phyloP scores from a whole-genome alignment of 2,329 filamentous ascomycete genomes.

The Trichophyton equinum region DNA sequence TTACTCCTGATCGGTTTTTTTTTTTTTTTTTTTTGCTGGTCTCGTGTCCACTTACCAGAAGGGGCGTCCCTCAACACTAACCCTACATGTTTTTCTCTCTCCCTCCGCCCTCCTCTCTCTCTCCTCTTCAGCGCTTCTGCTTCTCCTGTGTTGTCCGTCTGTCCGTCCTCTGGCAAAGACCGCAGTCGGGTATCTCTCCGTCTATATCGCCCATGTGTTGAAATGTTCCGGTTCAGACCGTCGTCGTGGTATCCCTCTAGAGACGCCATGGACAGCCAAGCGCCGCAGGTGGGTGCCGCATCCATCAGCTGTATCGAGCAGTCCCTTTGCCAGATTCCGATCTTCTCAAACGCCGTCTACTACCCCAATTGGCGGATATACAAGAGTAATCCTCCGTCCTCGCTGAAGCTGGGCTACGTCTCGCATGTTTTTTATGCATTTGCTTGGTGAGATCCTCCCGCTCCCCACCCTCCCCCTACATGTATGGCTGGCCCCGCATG shows the following conservation, averaged over 20 bases:
- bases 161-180: background rate
- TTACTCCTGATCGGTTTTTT: background rate
- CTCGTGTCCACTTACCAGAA: slow-evolving; percentile 2
- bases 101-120: too few relatives aligned
- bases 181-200: background rate
- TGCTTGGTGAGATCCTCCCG: slow-evolving; percentile 40
- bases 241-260: background rate
- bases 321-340: slow-evolving; percentile 20
- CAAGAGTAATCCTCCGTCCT: slow-evolving; percentile 57
- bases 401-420: slow-evolving; percentile 61
- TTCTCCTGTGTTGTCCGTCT: background rate
- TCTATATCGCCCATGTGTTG: background rate
- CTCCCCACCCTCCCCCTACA: background rate
- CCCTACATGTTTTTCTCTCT: background rate
- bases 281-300: background rate
- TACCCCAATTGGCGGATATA: slow-evolving; percentile 72
- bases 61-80: background rate
- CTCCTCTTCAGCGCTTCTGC: background rate
- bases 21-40: background rate
- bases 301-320: background rate
- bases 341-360: slow-evolving; percentile 59
- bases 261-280: background rate
- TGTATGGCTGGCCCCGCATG: background rate
- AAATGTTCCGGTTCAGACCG: background rate
- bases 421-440: slow-evolving; percentile 77